Conservation (phyloP, 2,329 filamentous ascomycete genomes). For the Cladosporium sp. region DNA sequence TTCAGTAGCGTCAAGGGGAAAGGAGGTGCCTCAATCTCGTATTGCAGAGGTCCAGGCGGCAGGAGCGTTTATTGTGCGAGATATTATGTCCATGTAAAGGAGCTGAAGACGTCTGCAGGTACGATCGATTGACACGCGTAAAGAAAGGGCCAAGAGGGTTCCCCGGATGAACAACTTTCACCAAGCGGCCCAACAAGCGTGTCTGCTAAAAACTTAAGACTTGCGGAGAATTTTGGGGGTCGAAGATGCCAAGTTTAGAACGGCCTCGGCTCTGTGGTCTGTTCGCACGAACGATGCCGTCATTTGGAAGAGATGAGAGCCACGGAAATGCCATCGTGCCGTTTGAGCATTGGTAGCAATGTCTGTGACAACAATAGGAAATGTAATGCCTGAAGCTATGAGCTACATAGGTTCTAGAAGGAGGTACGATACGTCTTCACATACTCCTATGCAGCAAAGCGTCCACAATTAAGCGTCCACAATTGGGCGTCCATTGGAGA, state of each 20-base stretch:
- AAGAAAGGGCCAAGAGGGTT: background rate
- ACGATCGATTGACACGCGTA: constrained; percentile 9
- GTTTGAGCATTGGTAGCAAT: background rate
- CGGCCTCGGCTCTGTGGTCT: constrained; percentile 2
- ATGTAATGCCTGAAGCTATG: background rate
- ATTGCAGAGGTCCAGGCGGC: background rate
- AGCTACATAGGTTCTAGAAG: background rate
- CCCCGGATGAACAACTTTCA: background rate
- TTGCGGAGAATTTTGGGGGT: background rate
- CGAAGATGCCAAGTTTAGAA: background rate
- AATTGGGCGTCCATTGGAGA: background rate
- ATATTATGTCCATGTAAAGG: background rate
- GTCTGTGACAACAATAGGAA: background rate
- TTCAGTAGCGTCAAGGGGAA: background rate
- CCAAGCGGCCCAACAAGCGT: constrained; percentile 10
- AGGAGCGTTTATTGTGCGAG: background rate
- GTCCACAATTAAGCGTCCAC: background rate
- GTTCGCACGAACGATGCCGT: background rate
- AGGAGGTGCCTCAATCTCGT: background rate
- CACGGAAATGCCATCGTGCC: background rate
- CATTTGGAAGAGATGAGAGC: background rate
- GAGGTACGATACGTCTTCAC: background rate
- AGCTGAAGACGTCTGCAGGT: constrained; percentile 4
- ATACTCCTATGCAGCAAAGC: background rate
- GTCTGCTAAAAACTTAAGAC: background rate